phyloP scores from a whole-genome alignment of 768 basidiomycete genomes.

The Clavaria fumosa region DNA sequence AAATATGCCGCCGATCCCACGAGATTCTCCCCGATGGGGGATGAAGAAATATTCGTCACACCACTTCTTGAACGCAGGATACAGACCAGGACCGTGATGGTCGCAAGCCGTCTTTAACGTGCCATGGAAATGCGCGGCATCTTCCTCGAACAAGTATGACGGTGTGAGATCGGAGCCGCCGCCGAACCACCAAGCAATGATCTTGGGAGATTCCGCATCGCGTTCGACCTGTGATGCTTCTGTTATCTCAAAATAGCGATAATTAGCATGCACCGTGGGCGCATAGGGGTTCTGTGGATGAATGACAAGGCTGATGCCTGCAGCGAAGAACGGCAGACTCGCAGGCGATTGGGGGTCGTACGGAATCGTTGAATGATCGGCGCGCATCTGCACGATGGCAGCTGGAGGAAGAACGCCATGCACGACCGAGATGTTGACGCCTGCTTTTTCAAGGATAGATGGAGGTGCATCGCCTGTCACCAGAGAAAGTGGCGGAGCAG shows the following conservation, averaged over 20 bases:
- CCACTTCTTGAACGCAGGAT: conserved; percentile 80
- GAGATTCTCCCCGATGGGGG: conserved; percentile 68
- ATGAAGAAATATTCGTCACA: conserved; percentile 97
- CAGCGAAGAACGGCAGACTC: conserved; percentile 83
- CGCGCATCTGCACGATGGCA: conserved; percentile 89
- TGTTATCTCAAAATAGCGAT: conserved; percentile 92
- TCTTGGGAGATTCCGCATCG: conserved; percentile 22
- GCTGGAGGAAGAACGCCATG: conserved; percentile 77
- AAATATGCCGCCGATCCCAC: conserved; percentile 91
- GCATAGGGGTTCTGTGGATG: conserved; percentile 90
- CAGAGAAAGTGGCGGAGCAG: conserved; percentile 34
- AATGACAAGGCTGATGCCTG: conserved; percentile 82
- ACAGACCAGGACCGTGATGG: conserved; percentile 47
- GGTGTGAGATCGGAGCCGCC: conserved; percentile 94
- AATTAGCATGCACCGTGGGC: conserved; percentile 91
- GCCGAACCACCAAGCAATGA: conserved; percentile 96
- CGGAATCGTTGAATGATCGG: conserved; percentile 71
- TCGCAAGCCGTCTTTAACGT: conserved; percentile 68
- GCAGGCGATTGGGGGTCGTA: conserved; percentile 30
- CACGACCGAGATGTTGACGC: conserved; percentile 88
- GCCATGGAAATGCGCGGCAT: conserved; percentile 75
- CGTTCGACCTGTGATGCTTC: conserved; percentile 25
- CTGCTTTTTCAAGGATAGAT: conserved; percentile 82
- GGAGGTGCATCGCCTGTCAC: conserved; percentile 18
- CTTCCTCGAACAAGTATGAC: conserved; percentile 78